Evolutionary conservation across 306 rosid genomes (phyloP).

Genomic region (Dalbergia cochinchinensis): DNA sequence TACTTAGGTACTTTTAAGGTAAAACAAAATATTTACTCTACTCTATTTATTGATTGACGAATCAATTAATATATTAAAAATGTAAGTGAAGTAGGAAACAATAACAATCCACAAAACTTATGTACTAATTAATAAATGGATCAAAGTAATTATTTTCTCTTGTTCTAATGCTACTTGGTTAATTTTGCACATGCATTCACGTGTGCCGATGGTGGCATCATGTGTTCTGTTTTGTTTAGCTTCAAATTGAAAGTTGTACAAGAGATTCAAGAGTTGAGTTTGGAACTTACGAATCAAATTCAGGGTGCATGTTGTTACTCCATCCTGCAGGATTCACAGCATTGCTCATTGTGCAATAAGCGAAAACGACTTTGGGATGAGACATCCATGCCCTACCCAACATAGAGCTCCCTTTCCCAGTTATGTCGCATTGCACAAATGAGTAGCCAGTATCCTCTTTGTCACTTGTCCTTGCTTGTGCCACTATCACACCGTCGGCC

Average conservation of each 20-base stretch:
- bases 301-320: slow-evolving; percentile 41
- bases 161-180: background rate
- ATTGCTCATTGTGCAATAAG: slow-evolving; percentile 50
- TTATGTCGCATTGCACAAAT: slow-evolving; percentile 63
- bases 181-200: too few species aligned
- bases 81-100: too few species aligned
- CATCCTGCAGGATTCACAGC: slow-evolving; percentile 53
- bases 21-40: too few species aligned
- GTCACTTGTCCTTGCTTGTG: slow-evolving; percentile 55
- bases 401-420: slow-evolving; percentile 52
- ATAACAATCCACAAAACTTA: too few species aligned
- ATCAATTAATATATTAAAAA: too few species aligned
- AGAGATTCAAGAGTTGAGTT: background rate
- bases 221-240: too few species aligned
- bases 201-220: too few species aligned
- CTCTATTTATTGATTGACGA: too few species aligned
- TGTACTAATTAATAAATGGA: too few species aligned
- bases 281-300: slow-evolving; percentile 35
- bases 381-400: slow-evolving; percentile 72
- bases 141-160: too few species aligned
- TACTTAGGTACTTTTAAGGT: too few species aligned
- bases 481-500: slow-evolving; percentile 51
- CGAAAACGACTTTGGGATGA: slow-evolving; percentile 49
- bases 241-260: background rate
- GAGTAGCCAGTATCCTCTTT: slow-evolving; percentile 46